These are phyloP conservation scores for Termitomyces bulborhizus DNA, from an alignment of 768 basidiomycete species.

Conservation along the genomic window DNA sequence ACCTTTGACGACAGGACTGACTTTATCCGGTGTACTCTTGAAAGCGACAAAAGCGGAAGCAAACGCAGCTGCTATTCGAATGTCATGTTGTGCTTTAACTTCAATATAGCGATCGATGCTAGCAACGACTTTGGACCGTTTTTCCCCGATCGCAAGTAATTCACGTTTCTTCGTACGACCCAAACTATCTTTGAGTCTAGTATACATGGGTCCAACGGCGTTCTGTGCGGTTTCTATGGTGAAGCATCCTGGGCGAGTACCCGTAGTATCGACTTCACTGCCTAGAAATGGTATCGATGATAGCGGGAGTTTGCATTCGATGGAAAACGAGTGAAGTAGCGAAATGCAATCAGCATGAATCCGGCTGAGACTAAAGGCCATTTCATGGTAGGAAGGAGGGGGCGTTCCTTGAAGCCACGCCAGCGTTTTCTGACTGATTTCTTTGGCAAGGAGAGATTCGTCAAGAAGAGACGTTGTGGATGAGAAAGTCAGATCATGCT, in stretches of 20 bases:
- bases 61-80: slow-evolving; percentile 82
- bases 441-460: slow-evolving; percentile 51
- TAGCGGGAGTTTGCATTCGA: slow-evolving; percentile 83
- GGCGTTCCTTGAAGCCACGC: slow-evolving; percentile 67
- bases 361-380: slow-evolving; percentile 73
- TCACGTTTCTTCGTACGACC: slow-evolving; percentile 77
- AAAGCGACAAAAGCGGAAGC: slow-evolving; percentile 90
- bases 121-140: slow-evolving; percentile 57
- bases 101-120: slow-evolving; percentile 78
- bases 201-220: slow-evolving; percentile 67
- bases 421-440: slow-evolving; percentile 65
- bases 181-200: slow-evolving; percentile 65
- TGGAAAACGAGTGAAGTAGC: slow-evolving; percentile 74
- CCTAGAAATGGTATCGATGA: slow-evolving; percentile 77
- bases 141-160: slow-evolving; percentile 67
- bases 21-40: slow-evolving; percentile 81
- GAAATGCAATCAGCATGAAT: slow-evolving; percentile 76
- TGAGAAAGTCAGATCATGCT: slow-evolving; percentile 31
- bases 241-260: slow-evolving; percentile 60
- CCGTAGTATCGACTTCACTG: slow-evolving; percentile 69
- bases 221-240: slow-evolving; percentile 72
- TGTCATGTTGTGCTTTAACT: slow-evolving; percentile 80
- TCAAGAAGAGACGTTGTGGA: slow-evolving; percentile 42
- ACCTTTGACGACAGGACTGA: slow-evolving; percentile 93
- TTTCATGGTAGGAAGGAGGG: slow-evolving; percentile 85